A percentile compares a stretch with the other conserved stretches of the same genome.
These are phyloP conservation scores for Oldenlandia corymbosa DNA, from an alignment of 257 asterid species.

Conservation along the genomic window DNA sequence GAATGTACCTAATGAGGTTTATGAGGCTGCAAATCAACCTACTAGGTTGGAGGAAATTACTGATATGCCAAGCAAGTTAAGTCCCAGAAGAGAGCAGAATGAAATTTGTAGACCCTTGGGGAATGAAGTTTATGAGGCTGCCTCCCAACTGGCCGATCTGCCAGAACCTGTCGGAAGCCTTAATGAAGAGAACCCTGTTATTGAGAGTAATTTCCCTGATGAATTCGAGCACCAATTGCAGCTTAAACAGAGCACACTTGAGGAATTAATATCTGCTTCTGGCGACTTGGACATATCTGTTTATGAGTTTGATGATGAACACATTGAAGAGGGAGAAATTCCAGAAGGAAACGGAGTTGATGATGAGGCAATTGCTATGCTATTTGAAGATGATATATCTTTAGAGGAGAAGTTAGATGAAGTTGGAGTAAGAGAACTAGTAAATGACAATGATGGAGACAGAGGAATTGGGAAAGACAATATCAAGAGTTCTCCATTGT, in stretches of 20 bases:
- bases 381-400: slow-evolving; percentile 32
- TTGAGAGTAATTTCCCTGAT: slow-evolving; percentile 24
- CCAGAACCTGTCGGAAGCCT: slow-evolving; percentile 25
- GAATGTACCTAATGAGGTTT: too few species aligned
- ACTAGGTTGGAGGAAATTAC: too few species aligned
- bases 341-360: slow-evolving; percentile 42
- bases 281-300: slow-evolving; percentile 25
- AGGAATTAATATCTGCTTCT: slow-evolving; percentile 45
- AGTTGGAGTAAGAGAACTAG: slow-evolving; percentile 23
- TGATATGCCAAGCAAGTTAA: slow-evolving; percentile 15
- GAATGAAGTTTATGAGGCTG: slow-evolving; percentile 38
- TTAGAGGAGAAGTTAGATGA: slow-evolving; percentile 26
- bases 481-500: slow-evolving; percentile 19
- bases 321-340: slow-evolving; percentile 79
- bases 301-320: slow-evolving; percentile 34
- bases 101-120: slow-evolving; percentile 25
- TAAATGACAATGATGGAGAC: slow-evolving; percentile 22
- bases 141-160: slow-evolving; percentile 34
- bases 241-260: slow-evolving; percentile 66
- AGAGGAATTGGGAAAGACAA: slow-evolving; percentile 16
- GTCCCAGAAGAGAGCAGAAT: slow-evolving; percentile 24
- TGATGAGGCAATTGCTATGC: slow-evolving; percentile 29
- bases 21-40: too few species aligned
- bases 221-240: slow-evolving; percentile 49
- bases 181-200: slow-evolving; percentile 22